A percentile compares a stretch with the other conserved stretches of the same genome.
These are phyloP conservation scores for Ceratocystis alfenasii DNA, from an alignment of 2,329 filamentous ascomycete species.

Conservation along the genomic window DNA sequence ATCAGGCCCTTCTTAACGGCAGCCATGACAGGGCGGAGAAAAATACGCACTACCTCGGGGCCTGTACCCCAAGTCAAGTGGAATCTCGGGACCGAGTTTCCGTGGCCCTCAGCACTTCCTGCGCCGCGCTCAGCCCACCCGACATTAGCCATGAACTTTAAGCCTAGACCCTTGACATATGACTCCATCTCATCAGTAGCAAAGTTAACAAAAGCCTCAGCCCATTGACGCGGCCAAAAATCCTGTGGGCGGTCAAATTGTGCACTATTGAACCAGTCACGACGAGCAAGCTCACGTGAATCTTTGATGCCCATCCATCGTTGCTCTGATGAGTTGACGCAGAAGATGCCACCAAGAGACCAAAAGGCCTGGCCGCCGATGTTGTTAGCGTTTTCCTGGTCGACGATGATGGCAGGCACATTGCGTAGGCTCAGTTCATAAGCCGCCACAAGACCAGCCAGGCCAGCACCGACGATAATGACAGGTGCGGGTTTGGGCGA, in stretches of 20 bases:
- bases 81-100: constrained; percentile 52
- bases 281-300: constrained; percentile 43
- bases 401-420: constrained; percentile 41
- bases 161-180: constrained; percentile 43
- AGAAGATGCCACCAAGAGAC: constrained; percentile 51
- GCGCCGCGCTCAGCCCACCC: constrained; percentile 51
- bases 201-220: constrained; percentile 53
- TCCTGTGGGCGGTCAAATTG: constrained; percentile 46
- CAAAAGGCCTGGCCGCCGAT: constrained; percentile 53
- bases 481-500: constrained; percentile 31
- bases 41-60: constrained; percentile 47
- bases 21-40: constrained; percentile 42
- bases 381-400: constrained; percentile 46
- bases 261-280: constrained; percentile 48
- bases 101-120: constrained; percentile 44
- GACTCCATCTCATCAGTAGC: constrained; percentile 46
- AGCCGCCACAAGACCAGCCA: constrained; percentile 49
- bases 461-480: constrained; percentile 45
- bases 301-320: constrained; percentile 47
- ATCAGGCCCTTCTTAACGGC: constrained; percentile 43
- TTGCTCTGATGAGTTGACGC: constrained; percentile 46
- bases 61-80: constrained; percentile 51
- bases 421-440: constrained; percentile 42
- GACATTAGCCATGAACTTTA: constrained; percentile 43
- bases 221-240: constrained; percentile 48